Evolutionary conservation across 2,329 filamentous ascomycete genomes (phyloP).

Genomic region (Talaromyces sp.): DNA sequence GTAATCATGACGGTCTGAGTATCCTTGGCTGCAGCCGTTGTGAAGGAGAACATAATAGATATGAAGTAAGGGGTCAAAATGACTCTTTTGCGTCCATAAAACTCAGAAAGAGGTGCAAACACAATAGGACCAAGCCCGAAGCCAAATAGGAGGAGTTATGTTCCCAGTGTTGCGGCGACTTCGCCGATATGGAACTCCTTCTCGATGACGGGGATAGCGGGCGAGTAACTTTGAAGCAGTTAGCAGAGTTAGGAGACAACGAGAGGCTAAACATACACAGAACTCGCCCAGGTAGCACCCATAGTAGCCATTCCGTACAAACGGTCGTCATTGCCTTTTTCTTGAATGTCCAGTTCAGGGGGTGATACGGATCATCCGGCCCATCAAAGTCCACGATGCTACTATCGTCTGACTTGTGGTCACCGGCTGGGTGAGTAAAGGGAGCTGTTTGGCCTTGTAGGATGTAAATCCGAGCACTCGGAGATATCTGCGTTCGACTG

Average conservation of each 20-base stretch:
- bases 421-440: too few relatives aligned
- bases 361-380: constrained; percentile 59
- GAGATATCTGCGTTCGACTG: too few relatives aligned
- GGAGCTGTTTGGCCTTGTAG: too few relatives aligned
- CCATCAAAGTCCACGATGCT: constrained; percentile 59
- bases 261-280: constrained; percentile 15
- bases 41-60: constrained; percentile 1
- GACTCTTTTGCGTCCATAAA: constrained; percentile 41
- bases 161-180: constrained; percentile 51
- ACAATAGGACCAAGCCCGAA: constrained; percentile 56
- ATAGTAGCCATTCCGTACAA: constrained; percentile 53
- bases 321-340: constrained; percentile 62
- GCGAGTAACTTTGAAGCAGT: constrained; percentile 32
- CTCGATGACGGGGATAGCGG: constrained; percentile 55
- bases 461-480: too few relatives aligned
- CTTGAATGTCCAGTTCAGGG: constrained; percentile 60
- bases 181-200: constrained; percentile 55
- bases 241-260: constrained; percentile 16
- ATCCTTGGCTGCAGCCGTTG: not conserved
- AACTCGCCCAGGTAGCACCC: constrained; percentile 41
- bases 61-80: constrained; percentile 53
- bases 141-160: constrained; percentile 58
- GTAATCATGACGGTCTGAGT: not conserved
- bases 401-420: not conserved
- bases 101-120: constrained; percentile 56